Percentiles rank a stretch among this genome's conserved stretches.
phyloP scores from a whole-genome alignment of 192 early-diverging fungal genomes.

The Coemansia sp. region DNA sequence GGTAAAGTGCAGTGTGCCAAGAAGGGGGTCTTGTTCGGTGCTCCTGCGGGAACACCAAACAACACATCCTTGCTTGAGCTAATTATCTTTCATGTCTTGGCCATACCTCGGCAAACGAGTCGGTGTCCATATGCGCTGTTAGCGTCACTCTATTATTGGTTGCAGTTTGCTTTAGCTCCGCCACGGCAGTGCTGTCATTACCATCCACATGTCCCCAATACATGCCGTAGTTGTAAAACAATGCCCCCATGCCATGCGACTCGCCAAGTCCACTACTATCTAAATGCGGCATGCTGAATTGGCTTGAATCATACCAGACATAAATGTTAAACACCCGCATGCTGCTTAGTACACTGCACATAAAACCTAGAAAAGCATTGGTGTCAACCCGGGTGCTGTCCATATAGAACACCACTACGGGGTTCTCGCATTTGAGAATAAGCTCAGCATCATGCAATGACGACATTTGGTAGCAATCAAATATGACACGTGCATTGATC shows the following conservation, averaged over 20 bases:
- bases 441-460: neutral
- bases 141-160: too few species aligned
- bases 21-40: too few species aligned
- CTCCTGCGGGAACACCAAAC: too few species aligned
- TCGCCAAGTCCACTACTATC: too few species aligned
- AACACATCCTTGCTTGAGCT: too few species aligned
- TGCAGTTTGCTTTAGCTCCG: too few species aligned
- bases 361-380: neutral
- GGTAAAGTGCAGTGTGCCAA: too few species aligned
- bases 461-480: too few species aligned
- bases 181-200: neutral
- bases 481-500: too few species aligned
- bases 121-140: too few species aligned
- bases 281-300: neutral
- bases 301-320: neutral
- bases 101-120: too few species aligned
- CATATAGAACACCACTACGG: neutral
- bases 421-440: neutral
- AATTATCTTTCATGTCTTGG: too few species aligned
- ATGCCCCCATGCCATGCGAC: neutral
- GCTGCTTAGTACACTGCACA: neutral
- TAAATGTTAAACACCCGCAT: conserved; percentile 3
- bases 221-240: neutral
- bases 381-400: neutral
- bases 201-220: neutral